Base-by-base conservation (phyloP, 495 filamentous ascomycete genomes). In the Neurospora hispaniola region DNA sequence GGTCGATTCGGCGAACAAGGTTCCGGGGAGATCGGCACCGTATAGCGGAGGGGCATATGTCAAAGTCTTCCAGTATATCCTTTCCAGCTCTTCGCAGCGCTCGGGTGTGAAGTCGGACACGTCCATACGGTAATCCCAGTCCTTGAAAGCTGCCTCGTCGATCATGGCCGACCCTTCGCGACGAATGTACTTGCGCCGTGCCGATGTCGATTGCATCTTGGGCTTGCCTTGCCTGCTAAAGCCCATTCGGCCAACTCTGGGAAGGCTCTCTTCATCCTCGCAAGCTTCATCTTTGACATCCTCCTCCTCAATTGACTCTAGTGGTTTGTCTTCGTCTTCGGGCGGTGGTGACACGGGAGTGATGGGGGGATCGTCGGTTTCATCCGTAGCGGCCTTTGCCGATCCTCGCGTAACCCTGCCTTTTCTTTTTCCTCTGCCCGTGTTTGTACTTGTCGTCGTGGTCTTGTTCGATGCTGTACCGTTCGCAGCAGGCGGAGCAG, bases 11-110 rank as follows among this genome's bases (percentile, higher is more conserved):
- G 96, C 91, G 77, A 99, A 99, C n/a, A 99, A 86, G 4, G 94
- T 96, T 35, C 96, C 96, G 44, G 93, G 92, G 87, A 99, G 95
- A 83, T 99, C 96, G 10, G 96, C 96, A 42, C 96, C 96, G 76
- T 99, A 99, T 82, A 99, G 87, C 0, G 96, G 96, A 69, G 92
- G 92, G 74, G 93, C 96, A 82, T 93, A 98, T 69, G 94, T 98
- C 71, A 99, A 85, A 3, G 92, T 95, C 82, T 94, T 97, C 96
- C 96, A 99, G 80, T 99, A 99, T 70, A 89, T 89, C 38, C 91
- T 89, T 82, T 99, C 96, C 5, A 99, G 85, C 81, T 99, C 96
- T 69, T 95, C 92, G 78, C 96, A 97, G 74, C 96, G 86, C 79
- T 98, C 95, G 0, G 89, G 85, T 0, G 95, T 97, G 79, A 91